These are phyloP conservation scores for Borovskyia barvae DNA, from an alignment of 208 protist genomes.

Conservation along the genomic window DNA sequence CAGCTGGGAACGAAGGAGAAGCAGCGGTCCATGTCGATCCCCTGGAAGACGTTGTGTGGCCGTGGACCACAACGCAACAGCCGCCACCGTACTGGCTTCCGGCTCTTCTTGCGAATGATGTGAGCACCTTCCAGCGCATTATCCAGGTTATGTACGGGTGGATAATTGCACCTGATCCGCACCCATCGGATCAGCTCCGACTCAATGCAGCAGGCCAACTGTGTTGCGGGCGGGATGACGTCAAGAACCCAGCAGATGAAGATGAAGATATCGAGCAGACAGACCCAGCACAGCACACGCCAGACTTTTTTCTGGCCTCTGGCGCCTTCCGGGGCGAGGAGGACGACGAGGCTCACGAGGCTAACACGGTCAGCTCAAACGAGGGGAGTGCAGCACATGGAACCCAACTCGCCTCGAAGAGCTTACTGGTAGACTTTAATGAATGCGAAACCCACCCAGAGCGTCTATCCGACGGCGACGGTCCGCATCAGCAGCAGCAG, in stretches of 20 bases:
- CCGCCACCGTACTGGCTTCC: constrained; percentile 66
- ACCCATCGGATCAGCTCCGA: constrained; percentile 21
- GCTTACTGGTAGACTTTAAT: constrained; percentile 17
- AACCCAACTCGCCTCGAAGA: constrained; percentile 16
- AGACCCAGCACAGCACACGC: constrained; percentile 19
- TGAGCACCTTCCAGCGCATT: constrained; percentile 42
- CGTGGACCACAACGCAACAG: constrained; percentile 10
- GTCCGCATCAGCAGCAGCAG: not conserved
- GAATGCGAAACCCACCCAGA: constrained; percentile 3
- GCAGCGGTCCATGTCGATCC: constrained; percentile 4
- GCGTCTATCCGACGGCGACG: not conserved
- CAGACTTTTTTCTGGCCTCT: constrained; percentile 14
- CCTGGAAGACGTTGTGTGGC: constrained; percentile 8
- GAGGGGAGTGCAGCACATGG: not conserved
- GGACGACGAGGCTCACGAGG: constrained; percentile 5
- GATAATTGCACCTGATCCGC: constrained; percentile 38
- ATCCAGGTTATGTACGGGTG: constrained; percentile 75
- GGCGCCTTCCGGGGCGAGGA: constrained; percentile 12
- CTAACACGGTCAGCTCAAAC: constrained; percentile 3
- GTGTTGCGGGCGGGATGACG: not conserved
- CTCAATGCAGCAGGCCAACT: constrained; percentile 8
- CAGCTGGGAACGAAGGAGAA: constrained; percentile 23
- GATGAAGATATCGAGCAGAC: constrained; percentile 14
- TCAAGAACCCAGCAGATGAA: constrained; percentile 8
- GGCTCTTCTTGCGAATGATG: constrained; percentile 62